Evolutionary conservation across 805 yeast species (phyloP).

Genomic region (Yarrowia sp.): DNA sequence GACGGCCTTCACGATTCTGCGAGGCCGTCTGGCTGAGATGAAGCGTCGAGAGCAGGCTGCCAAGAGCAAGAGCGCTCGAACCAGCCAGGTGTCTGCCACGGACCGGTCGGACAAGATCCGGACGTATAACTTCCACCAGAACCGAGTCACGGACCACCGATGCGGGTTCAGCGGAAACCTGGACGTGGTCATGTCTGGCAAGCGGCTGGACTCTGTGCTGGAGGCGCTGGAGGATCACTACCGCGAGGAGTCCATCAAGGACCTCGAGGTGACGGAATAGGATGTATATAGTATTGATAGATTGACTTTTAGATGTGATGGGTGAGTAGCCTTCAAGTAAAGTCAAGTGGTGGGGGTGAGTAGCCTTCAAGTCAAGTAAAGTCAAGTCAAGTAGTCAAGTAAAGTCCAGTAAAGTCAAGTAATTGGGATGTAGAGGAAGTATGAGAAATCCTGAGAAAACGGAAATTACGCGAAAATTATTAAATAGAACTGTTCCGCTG

Average conservation of each 20-base stretch:
- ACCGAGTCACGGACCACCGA: constrained; percentile 90
- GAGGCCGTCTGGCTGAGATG: constrained; percentile 80
- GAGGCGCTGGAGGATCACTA: constrained; percentile 51
- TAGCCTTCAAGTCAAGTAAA: too few species aligned
- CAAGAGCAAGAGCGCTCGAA: constrained; percentile 63
- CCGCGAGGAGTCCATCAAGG: constrained; percentile 43
- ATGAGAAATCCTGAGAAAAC: too few species aligned
- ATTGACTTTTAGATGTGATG: neutral
- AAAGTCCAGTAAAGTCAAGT: neutral
- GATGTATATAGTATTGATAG: neutral
- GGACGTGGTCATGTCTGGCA: constrained; percentile 62
- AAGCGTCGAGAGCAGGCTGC: constrained; percentile 65
- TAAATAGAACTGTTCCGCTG: too few species aligned
- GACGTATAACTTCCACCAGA: constrained; percentile 91
- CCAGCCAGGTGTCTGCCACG: constrained; percentile 82
- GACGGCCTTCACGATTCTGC: constrained; percentile 76
- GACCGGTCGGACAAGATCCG: constrained; percentile 91
- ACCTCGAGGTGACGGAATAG: constrained; percentile 35
- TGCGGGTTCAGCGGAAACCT: constrained; percentile 79
- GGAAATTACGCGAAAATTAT: too few species aligned
- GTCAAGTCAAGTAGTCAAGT: neutral
- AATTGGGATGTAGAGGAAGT: too few species aligned
- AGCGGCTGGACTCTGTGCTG: constrained; percentile 53
- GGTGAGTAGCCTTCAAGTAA: too few species aligned
- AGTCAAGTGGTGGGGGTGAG: neutral